Base-by-base conservation (phyloP, 2,329 filamentous ascomycete genomes). In the Leptoxyphium fumago region DNA sequence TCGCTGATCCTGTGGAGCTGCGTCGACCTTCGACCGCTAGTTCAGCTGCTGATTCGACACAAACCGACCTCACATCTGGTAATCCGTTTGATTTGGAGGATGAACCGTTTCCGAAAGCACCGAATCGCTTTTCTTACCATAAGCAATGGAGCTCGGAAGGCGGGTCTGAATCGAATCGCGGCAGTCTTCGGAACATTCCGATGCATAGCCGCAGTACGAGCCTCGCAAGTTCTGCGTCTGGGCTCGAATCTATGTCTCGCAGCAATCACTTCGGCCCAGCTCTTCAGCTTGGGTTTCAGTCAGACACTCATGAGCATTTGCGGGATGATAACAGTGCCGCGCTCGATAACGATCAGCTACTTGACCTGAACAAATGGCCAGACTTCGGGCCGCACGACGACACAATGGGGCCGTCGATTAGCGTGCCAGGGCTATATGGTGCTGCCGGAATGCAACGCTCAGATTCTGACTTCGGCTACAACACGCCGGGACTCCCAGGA, bases 31-130 rank as follows among this genome's bases (percentile, higher is more conserved):
- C 63, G 0, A 68, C 67, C 0, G 62, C 67, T 4, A 60, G 57
- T 39, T 68, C 62, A 1, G 56, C 61, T 2, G 49, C 56, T 7
- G 54, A 52, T 34, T 58, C 54, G 2, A 45, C 61, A 50, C 45
- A 61, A 40, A 64, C 61, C 14, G 64, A 68, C 42, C 57, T 60
- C 15, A 62, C 63, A 34, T 65, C 60, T 43, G 66, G 66, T 4
- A 66, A 71, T 44, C 68, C 68, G 1, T 72, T 72, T 50, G 68
- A 71, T 50, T 61, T 71, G 6, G 69, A 71, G 49, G 66, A 71
- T 10, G 52, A 58, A 17, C 46, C 50, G n/a, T 47, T 50, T 13
- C 54, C 56, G 40, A 52, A 49, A 11, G 56, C 54, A 8, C 41
- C 49, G 8, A 54, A 59, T 39, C 53, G 59, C 40, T 59, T 56